Evolutionary conservation across 805 yeast species (phyloP), one percentile per base, ranked within the genome.

Genomic region (Candida cerambycidarum): DNA sequence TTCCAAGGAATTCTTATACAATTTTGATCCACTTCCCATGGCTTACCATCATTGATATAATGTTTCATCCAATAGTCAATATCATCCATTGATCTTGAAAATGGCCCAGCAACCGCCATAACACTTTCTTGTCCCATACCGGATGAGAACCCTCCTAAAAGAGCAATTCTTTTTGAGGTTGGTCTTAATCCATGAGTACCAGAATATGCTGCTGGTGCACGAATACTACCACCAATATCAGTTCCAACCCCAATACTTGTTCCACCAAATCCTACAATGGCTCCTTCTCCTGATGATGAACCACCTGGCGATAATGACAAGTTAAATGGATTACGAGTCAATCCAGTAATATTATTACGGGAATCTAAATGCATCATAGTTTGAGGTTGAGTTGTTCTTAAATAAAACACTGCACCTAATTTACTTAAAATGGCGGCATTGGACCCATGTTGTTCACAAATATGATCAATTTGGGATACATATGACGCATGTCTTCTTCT

Each of bases 91-190:
- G 79, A 63, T 52, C 83, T 73, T 3, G 86, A 72, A 64, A 85
- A 59, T 32, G 92, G 92, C 17, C 90, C 92, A 36, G 73, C 73
- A 18, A 82, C 85, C 12, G 83, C 79, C 27, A 73, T 75, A 42
- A 84, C 79, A 21, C 84, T 69, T 59, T 83, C 85, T 57, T 80
- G 83, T 40, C 85, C 89, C 42, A 72, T 71, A 54, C 80, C 79
- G 34, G 76, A 67, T 33, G 83, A 65, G 48, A 82, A 67, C 48
- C 78, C 75, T 43, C 80, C 79, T 17, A 44, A 42, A 6, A 58
- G 47, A 8, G 62, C 51, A 31, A 67, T 47, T 53, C 76, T 58
- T 47, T 59, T 61, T 14, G 69, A 51, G 17, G 75, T 62, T n/a
- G 75, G 74, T 51, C 74, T 63, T 42, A 71, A 61, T 7, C 75